Evolutionary conservation across 805 yeast genomes (phyloP).

Genomic region (Metschnikowia peoriensis): DNA sequence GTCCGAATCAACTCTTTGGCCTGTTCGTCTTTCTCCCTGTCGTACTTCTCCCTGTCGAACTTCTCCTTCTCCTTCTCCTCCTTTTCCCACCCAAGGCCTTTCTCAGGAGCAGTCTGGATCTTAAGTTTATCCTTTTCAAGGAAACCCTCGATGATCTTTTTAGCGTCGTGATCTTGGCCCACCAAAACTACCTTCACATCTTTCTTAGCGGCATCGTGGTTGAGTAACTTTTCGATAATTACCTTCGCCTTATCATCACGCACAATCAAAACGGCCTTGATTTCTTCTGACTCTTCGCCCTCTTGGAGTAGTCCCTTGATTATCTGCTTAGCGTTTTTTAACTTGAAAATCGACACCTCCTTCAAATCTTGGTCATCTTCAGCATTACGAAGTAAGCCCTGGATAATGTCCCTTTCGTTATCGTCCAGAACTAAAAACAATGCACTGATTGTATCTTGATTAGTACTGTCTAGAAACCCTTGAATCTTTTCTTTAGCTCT

Average conservation of each 20-base stretch:
- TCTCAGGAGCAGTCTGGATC: background rate
- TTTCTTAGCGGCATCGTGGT: background rate
- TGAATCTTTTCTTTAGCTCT: background rate
- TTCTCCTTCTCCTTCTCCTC: background rate
- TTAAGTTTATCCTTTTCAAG: background rate
- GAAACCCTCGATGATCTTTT: background rate
- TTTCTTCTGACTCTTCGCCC: background rate
- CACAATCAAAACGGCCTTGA: constrained; percentile 5
- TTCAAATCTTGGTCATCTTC: background rate
- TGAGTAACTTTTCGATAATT: background rate
- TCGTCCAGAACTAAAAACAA: background rate
- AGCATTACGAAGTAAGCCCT: background rate
- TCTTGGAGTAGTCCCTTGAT: background rate
- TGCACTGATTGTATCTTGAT: background rate
- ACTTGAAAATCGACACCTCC: background rate
- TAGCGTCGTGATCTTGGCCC: background rate
- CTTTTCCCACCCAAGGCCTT: background rate
- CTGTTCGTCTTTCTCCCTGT: background rate
- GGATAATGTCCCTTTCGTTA: background rate
- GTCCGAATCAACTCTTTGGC: background rate
- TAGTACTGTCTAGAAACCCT: background rate
- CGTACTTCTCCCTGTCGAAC: background rate
- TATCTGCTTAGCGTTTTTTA: background rate
- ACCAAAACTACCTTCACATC: background rate
- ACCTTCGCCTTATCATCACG: background rate